A percentile compares a stretch with the other conserved stretches of the same genome.
Conservation (phyloP, 768 basidiomycete genomes). For the Kwoniella bestiolae region DNA sequence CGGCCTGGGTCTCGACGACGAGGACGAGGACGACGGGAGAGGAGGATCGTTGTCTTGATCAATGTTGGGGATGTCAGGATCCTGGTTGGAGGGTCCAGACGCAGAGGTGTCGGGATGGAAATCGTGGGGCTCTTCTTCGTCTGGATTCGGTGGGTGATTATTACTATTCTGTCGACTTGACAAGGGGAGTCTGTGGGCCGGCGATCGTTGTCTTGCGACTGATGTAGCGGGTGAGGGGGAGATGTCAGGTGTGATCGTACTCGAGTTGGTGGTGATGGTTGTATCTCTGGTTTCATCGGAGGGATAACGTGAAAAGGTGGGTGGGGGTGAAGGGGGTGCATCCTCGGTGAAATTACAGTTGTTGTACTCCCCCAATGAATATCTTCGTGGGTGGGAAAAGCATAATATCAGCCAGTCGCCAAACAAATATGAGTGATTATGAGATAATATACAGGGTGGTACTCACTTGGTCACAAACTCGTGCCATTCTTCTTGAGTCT, state of each 20-base stretch:
- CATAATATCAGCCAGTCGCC: neutral
- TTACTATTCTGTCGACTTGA: neutral
- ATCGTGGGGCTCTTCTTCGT: conserved; percentile 3
- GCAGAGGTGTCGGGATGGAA: conserved; percentile 20
- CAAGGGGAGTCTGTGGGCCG: neutral
- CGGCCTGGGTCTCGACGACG: neutral
- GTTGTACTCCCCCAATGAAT: conserved; percentile 19
- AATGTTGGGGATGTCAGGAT: conserved; percentile 45
- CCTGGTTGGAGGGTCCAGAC: conserved; percentile 41
- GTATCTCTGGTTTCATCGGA: neutral
- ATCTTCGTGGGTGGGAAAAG: neutral
- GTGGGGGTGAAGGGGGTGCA: neutral
- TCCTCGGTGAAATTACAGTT: conserved; percentile 16
- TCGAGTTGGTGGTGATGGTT: neutral
- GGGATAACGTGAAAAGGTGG: neutral
- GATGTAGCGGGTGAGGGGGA: neutral
- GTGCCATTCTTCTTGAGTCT: conserved; percentile 32
- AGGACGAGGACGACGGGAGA: neutral
- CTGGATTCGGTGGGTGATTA: neutral
- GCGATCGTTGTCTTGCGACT: neutral
- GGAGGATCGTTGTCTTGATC: neutral
- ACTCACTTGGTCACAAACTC: conserved; percentile 29
- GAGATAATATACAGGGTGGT: neutral
- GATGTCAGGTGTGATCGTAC: neutral
- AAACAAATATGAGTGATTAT: neutral